Base-by-base conservation (phyloP, 2,329 filamentous ascomycete genomes). In the Aureobasidium zeae region DNA sequence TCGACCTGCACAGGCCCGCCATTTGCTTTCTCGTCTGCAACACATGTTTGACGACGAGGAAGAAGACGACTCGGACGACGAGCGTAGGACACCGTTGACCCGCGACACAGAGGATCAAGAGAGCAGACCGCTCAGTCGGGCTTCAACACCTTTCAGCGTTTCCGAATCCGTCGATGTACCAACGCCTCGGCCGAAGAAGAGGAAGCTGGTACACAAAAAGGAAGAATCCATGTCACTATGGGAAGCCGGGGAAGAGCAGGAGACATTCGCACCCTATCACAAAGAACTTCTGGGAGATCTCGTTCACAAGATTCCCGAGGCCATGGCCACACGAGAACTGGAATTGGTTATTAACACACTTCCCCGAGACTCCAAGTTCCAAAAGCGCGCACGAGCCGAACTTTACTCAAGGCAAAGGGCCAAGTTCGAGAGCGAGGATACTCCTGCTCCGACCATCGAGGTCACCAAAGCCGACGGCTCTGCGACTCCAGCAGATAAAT, bases 21-120 rank as follows among this genome's bases (percentile, higher is more conserved):
- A 86, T 5, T 72, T 96, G 13, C 86, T 94, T 59, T 83, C 94
- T 63, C 77, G 80, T 24, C 70, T 91, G 49, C 75, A 83, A 51
- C 76, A 81, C 51, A 76, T 83, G 57, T 77, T 82, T 49, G 6
- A 6, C n/a, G 83, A 83, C 50, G 81, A 85, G 30, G 83, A 83
- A 51, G 81, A 86, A 36, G 83, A 82, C 26, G 74, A 95, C 59
- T 93, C 86, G 0, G 88, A 94, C 51, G 88, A 72, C 44, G 69
- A 95, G 50, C 75, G 75, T 34, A 66, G 72, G 37, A 81, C 76
- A 24, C 77, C 82, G 10, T 63, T 80, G 36, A 77, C 75, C 10
- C 73, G 81, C 33, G 86, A 88, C 58, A 93, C 85, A 0, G 88
- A 94, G 58, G 88, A 91, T 51, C 79, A 79, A 24, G 88, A 91